Percentiles rank a stretch among this genome's conserved stretches.
phyloP scores from a whole-genome alignment of 805 yeast species.

The Jamesozyma hellenica region DNA sequence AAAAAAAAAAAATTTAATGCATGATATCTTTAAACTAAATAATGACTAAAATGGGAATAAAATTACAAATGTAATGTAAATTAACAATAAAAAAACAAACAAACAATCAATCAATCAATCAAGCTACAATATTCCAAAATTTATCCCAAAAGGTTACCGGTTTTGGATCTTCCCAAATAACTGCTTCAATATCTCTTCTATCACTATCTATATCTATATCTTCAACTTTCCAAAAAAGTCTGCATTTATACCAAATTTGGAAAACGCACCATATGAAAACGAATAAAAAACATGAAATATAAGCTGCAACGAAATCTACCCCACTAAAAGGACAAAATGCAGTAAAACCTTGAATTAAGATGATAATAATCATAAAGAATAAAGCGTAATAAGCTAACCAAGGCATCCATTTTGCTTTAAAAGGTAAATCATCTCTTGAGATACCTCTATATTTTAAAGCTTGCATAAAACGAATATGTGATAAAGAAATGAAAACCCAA shows the following conservation, averaged over 20 bases:
- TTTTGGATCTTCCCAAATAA: conserved; percentile 47
- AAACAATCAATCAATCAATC: too few relatives aligned
- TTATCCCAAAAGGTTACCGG: conserved; percentile 43
- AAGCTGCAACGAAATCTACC: conserved; percentile 55
- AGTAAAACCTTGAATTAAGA: conserved; percentile 62
- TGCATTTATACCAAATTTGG: conserved; percentile 42
- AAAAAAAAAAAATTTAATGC: too few relatives aligned
- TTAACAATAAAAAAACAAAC: too few relatives aligned
- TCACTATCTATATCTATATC: conserved; percentile 63
- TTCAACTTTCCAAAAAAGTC: conserved; percentile 39
- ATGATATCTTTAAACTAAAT: too few relatives aligned
- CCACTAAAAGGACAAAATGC: conserved; percentile 50
- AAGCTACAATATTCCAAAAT: conserved; percentile 39
- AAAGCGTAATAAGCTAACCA: conserved; percentile 54
- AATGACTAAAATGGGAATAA: too few relatives aligned
- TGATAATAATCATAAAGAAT: conserved; percentile 43
- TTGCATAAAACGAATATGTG: conserved; percentile 62
- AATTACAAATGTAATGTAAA: too few relatives aligned
- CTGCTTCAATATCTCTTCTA: conserved; percentile 51
- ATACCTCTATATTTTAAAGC: conserved; percentile 55
- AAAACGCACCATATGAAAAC: conserved; percentile 37
- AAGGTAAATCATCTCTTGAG: conserved; percentile 60
- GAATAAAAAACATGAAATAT: conserved; percentile 51
- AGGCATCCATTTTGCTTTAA: conserved; percentile 65
- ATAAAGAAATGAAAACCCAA: conserved; percentile 55